Conservation (phyloP, 2,329 filamentous ascomycete species). For the Alternaria sp. region DNA sequence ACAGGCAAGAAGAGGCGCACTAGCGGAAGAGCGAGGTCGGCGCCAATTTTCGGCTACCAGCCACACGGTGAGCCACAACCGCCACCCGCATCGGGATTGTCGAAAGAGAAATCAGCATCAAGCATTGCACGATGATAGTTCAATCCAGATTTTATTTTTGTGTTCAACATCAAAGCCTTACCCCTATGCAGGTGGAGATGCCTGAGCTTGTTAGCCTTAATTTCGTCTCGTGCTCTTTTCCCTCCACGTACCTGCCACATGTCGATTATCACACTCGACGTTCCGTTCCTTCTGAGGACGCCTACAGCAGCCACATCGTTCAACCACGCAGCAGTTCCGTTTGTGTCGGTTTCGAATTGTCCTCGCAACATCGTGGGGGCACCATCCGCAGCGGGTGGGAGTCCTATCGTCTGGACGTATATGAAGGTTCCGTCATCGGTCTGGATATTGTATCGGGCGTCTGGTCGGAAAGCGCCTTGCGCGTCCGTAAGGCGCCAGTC, state of each 20-base stretch:
- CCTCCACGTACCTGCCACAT: slow-evolving; percentile 31
- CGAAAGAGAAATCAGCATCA: not conserved
- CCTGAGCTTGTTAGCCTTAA: not conserved
- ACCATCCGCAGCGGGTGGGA: slow-evolving; percentile 29
- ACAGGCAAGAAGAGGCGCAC: not conserved
- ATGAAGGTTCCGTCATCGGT: slow-evolving; percentile 46
- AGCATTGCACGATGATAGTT: not conserved
- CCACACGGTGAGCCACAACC: slow-evolving; percentile 3
- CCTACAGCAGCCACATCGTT: slow-evolving; percentile 45
- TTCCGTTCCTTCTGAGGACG: slow-evolving; percentile 27
- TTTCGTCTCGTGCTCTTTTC: not conserved
- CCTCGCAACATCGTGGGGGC: slow-evolving; percentile 38
- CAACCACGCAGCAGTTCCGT: slow-evolving; percentile 46
- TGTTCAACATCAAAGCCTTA: not conserved
- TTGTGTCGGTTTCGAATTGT: slow-evolving; percentile 43
- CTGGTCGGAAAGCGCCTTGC: slow-evolving; percentile 35
- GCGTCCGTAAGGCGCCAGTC: slow-evolving; percentile 47
- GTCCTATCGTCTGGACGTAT: slow-evolving; percentile 42
- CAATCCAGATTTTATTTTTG: not conserved
- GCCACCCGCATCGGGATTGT: not conserved
- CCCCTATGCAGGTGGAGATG: not conserved
- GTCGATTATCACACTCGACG: slow-evolving; percentile 28
- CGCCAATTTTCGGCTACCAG: slow-evolving; percentile 12
- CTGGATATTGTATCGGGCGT: slow-evolving; percentile 47
- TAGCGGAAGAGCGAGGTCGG: slow-evolving; percentile 3